Base-by-base conservation (phyloP, 148 eudicot species). In the Silene uniflora region DNA sequence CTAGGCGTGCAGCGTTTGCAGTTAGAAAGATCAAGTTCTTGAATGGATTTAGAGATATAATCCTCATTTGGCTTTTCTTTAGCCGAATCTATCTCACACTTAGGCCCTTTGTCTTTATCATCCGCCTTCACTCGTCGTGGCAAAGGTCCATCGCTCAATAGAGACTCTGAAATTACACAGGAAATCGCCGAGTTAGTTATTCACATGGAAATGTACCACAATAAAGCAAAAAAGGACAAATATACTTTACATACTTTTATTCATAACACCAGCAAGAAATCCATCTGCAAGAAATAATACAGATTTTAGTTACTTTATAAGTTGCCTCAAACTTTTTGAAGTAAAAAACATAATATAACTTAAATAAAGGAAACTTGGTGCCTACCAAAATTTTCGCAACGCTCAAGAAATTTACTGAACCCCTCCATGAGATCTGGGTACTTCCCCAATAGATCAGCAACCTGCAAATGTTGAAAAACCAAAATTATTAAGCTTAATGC, bases 391-490 rank as follows among this genome's bases (percentile, higher is more conserved):
- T 85, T 88, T 82, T 96, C 99, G 80, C 91, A 92, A 11, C 84
- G 94, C 84, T 88, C 94, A 82, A 96, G 77, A 78, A 92, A 96
- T 70, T 92, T 90, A 84, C 85, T 87, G 78, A 95, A 95, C n/a
- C 99, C 99, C 62, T 91, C 94, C 97, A 95, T 90, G 71, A 95
- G 99, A 86, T 87, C 99, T 10, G 98, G 91, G 84, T 85, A 81
- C 80, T 87, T 89, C 47, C 97, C 97, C 82, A 96, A 84, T 76
- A 96, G 80, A 91, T 96, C 99, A 79, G 85, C 81, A 81, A 96
- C 89, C 99, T 96, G 87, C 44, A 54, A 8, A 71, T 54, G 12
- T 24, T 47, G 29, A 52, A 61, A 7, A 29, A 21, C 24, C 65
- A 61, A 80, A 84, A 77, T 39, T 39, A 39, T 65, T 58, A 81